These are phyloP conservation scores for Lecanicillium sp. DNA, from an alignment of 2,329 filamentous ascomycete species.

Conservation along the genomic window DNA sequence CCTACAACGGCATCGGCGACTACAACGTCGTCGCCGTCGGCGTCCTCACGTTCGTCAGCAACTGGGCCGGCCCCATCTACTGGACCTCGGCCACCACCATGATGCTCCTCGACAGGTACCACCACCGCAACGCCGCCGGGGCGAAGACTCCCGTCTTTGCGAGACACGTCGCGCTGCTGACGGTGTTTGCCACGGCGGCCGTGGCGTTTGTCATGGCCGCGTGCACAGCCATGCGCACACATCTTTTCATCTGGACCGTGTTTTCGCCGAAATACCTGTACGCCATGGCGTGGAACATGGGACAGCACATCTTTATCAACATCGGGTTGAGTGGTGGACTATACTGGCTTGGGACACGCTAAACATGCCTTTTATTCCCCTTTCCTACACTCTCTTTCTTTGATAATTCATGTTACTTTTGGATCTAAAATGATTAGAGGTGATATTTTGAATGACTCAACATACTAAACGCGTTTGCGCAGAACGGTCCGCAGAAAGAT, in stretches of 20 bases:
- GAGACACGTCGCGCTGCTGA: slow-evolving; percentile 58
- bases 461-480: no score
- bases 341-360: slow-evolving; percentile 43
- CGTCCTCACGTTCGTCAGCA: slow-evolving; percentile 75
- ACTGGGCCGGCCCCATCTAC: slow-evolving; percentile 89
- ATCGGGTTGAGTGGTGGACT: slow-evolving; percentile 54
- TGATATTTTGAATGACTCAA: no score
- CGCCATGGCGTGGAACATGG: slow-evolving; percentile 79
- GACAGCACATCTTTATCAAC: slow-evolving; percentile 73
- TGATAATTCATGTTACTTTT: no score
- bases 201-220: slow-evolving; percentile 77
- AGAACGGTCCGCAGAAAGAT: background rate
- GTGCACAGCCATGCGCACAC: slow-evolving; percentile 75
- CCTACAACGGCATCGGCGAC: slow-evolving; percentile 82
- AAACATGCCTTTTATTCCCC: no score
- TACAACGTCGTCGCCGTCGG: slow-evolving; percentile 82
- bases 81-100: slow-evolving; percentile 66
- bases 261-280: slow-evolving; percentile 97
- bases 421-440: no score
- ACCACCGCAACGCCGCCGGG: slow-evolving; percentile 19
- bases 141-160: slow-evolving; percentile 28
- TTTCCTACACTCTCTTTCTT: no score
- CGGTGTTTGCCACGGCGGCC: slow-evolving; percentile 61
- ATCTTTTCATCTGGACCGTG: slow-evolving; percentile 98
- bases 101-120: slow-evolving; percentile 42